phyloP scores from a whole-genome alignment of 345 rosid species.

The Aurinia saxatilis region DNA sequence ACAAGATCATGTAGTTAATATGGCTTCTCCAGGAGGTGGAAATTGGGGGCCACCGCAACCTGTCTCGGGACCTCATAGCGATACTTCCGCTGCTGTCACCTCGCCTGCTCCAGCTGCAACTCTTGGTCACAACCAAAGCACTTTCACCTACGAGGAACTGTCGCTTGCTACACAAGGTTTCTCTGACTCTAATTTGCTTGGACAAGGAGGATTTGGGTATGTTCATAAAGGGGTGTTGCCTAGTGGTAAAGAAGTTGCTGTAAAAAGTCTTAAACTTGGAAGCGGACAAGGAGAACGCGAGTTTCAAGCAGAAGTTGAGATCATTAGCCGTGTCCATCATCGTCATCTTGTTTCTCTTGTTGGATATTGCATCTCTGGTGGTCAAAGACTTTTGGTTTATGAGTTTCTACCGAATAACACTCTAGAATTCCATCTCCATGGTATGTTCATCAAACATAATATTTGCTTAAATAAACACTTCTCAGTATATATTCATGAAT shows the following conservation, averaged over 20 bases:
- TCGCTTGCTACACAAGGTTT: constrained; percentile 64
- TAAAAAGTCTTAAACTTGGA: constrained; percentile 68
- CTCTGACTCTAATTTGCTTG: constrained; percentile 49
- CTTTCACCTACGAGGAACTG: constrained; percentile 65
- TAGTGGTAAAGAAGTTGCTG: constrained; percentile 76
- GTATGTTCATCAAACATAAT: constrained; percentile 21
- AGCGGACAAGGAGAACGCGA: constrained; percentile 79
- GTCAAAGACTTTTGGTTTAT: constrained; percentile 54
- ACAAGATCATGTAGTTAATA: constrained; percentile 14
- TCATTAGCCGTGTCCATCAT: constrained; percentile 90
- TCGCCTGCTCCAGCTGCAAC: constrained; percentile 36
- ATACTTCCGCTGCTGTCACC: constrained; percentile 45
- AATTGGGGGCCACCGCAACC: constrained; percentile 23
- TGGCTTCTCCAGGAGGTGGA: constrained; percentile 33
- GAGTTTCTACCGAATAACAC: constrained; percentile 71
- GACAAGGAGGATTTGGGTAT: constrained; percentile 86
- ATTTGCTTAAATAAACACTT: not conserved
- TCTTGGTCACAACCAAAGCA: constrained; percentile 54
- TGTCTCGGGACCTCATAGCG: constrained; percentile 30
- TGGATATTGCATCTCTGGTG: constrained; percentile 63
- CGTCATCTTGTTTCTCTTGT: constrained; percentile 88
- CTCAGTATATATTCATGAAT: not conserved
- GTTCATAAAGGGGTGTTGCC: constrained; percentile 79
- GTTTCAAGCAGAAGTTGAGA: constrained; percentile 86
- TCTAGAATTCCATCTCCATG: constrained; percentile 74